phyloP scores from a whole-genome alignment of 495 filamentous ascomycete genomes.

The Hypoxylon rickii region DNA sequence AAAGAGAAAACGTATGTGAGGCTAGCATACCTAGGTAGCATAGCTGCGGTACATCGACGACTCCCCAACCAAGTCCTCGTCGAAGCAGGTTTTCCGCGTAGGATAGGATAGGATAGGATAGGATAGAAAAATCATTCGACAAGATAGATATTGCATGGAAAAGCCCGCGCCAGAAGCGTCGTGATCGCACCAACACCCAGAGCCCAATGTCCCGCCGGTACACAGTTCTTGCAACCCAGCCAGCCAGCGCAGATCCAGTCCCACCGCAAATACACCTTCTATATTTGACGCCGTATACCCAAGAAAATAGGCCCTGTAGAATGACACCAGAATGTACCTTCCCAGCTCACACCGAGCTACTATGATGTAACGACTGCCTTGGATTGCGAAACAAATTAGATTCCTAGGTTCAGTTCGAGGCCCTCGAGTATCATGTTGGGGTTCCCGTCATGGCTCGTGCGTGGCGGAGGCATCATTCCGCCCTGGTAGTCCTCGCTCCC shows the following conservation, averaged over 20 bases:
- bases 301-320: conserved; percentile 10
- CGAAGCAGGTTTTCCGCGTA: not conserved
- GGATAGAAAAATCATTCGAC: conserved; percentile 10
- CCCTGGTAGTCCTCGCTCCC: conserved; percentile 42
- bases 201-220: conserved; percentile 13
- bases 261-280: conserved; percentile 12
- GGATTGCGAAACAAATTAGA: conserved; percentile 28
- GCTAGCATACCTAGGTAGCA: conserved; percentile 4
- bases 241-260: conserved; percentile 9
- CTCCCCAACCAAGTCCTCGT: not conserved
- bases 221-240: conserved; percentile 3
- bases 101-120: no score
- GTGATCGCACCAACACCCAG: conserved; percentile 18
- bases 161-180: conserved; percentile 3
- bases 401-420: conserved; percentile 47
- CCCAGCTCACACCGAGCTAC: not conserved
- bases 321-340: not conserved
- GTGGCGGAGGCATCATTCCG: conserved; percentile 33
- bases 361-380: not conserved
- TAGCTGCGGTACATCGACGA: not conserved
- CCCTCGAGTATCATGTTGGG: conserved; percentile 52
- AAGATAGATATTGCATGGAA: conserved; percentile 2
- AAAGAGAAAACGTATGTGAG: not conserved
- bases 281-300: conserved; percentile 23
- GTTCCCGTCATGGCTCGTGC: conserved; percentile 37